Conservation (phyloP, 169 alveolate species). For the Plasmodium sp. region DNA sequence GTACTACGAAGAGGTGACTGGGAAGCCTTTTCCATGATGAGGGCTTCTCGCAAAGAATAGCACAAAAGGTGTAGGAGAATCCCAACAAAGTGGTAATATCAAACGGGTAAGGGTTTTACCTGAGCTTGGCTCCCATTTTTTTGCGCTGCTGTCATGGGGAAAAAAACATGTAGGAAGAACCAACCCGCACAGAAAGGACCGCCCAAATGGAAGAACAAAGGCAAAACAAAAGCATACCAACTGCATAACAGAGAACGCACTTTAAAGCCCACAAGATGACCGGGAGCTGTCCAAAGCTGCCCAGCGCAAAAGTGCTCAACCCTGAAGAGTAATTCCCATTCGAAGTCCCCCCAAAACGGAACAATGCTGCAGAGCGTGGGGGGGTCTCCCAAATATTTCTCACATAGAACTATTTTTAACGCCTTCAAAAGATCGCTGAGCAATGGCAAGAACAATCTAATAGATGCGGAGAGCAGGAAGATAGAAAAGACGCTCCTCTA, state of each 20-base stretch:
- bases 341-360: background rate
- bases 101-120: background rate
- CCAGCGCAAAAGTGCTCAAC: background rate
- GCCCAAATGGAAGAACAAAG: background rate
- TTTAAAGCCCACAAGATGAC: background rate
- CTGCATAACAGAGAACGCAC: background rate
- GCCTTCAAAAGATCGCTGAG: background rate
- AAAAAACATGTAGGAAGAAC: background rate
- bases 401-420: background rate
- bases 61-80: background rate
- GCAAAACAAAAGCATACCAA: background rate
- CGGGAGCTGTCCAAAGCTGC: background rate
- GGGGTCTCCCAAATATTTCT: background rate
- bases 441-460: background rate
- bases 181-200: background rate
- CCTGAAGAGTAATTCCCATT: background rate
- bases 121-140: background rate
- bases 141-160: background rate
- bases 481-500: slow-evolving; percentile 6
- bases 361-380: background rate
- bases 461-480: slow-evolving; percentile 13
- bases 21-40: background rate
- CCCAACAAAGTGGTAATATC: background rate
- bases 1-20: background rate
- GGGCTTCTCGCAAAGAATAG: background rate